Conservation (phyloP, 257 asterid genomes). For the Nicotiana knightiana region DNA sequence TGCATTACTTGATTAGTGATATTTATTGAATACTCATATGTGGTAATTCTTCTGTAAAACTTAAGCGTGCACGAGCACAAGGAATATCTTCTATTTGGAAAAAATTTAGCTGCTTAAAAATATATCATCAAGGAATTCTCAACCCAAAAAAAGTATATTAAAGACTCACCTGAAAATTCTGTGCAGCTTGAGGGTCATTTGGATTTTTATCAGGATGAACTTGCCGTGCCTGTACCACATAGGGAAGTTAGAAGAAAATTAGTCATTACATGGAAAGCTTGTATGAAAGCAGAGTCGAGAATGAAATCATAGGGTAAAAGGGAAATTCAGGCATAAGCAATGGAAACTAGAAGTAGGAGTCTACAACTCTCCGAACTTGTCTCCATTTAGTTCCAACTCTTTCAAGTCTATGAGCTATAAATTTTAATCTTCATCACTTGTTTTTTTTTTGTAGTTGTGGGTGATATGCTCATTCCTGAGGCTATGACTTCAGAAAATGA, state of each 20-base stretch:
- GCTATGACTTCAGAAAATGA: background rate
- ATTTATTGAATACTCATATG: background rate
- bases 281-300: background rate
- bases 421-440: background rate
- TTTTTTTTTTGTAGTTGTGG: background rate
- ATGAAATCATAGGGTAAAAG: background rate
- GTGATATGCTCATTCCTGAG: background rate
- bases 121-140: slow-evolving; percentile 10
- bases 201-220: slow-evolving; percentile 99
- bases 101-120: background rate
- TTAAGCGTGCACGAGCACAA: background rate
- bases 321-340: background rate
- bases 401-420: background rate
- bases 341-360: background rate
- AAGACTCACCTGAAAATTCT: slow-evolving; percentile 75
- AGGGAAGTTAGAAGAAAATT: background rate
- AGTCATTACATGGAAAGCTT: background rate
- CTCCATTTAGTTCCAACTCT: background rate
- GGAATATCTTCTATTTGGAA: background rate
- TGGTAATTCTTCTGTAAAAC: background rate
- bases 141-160: background rate
- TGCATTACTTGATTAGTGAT: background rate
- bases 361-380: background rate
- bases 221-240: slow-evolving; percentile 74
- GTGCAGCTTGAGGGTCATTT: slow-evolving; percentile 92